phyloP scores from a whole-genome alignment of 495 filamentous ascomycete species.

The Penicillium desertorum region DNA sequence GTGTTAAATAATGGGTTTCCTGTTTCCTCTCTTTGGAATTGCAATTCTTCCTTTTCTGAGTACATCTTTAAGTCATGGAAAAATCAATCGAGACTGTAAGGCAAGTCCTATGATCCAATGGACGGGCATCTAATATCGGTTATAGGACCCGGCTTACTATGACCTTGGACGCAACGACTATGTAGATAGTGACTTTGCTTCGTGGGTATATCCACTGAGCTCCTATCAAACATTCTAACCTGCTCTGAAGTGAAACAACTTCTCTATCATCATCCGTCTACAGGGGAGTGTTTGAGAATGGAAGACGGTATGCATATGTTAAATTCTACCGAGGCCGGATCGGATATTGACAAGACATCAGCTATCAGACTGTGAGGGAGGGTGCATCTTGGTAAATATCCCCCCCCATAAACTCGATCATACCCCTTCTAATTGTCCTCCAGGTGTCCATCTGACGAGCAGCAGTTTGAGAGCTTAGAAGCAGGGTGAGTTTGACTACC shows the following conservation, averaged over 20 bases:
- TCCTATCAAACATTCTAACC: not conserved
- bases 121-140: not conserved
- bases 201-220: not conserved
- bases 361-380: slow-evolving; percentile 11
- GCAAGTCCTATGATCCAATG: not conserved
- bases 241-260: slow-evolving; percentile 6
- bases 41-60: not conserved
- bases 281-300: slow-evolving; percentile 14
- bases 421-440: not conserved
- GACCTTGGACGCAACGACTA: not conserved
- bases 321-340: not conserved
- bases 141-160: slow-evolving; percentile 11
- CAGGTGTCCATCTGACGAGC: slow-evolving; percentile 13
- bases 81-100: not conserved
- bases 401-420: not conserved
- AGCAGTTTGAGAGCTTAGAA: slow-evolving; percentile 14
- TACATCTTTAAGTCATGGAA: not conserved
- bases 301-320: slow-evolving; percentile 15
- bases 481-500: not conserved
- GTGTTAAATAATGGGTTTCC: not conserved
- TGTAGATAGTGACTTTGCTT: slow-evolving; percentile 2
- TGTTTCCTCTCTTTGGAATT: not conserved
- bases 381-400: slow-evolving; percentile 10
- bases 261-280: slow-evolving; percentile 13
- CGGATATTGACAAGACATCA: not conserved